Percentiles rank a stretch among this genome's conserved stretches.
Evolutionary conservation across 345 rosid species (phyloP).

Genomic region (Salix suchowensis): DNA sequence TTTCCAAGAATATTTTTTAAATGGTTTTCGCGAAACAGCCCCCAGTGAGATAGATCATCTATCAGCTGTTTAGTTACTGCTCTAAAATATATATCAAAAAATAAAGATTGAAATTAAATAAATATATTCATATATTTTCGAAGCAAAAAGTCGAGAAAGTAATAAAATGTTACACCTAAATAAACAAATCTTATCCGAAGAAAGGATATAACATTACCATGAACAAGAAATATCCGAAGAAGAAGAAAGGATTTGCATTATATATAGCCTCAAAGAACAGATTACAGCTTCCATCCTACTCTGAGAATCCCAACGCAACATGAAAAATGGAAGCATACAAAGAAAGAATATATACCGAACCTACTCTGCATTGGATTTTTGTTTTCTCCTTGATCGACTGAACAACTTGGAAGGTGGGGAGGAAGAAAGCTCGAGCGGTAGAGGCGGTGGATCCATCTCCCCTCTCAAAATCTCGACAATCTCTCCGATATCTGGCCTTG

Average conservation of each 20-base stretch:
- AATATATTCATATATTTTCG: no score
- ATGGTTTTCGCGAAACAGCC: no score
- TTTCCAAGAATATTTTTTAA: no score
- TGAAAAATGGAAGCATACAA: constrained; percentile 3
- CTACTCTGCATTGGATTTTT: constrained; percentile 47
- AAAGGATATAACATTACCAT: background rate
- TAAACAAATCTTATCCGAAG: background rate
- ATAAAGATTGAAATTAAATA: no score
- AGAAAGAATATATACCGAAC: constrained; percentile 10
- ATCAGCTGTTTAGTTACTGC: no score
- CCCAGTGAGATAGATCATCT: background rate
- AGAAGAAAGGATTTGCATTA: constrained; percentile 11
- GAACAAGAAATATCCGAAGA: background rate
- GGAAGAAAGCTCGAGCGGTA: constrained; percentile 80
- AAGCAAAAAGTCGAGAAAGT: no score
- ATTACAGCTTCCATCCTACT: background rate
- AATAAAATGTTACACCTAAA: no score
- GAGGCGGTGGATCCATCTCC: constrained; percentile 67
- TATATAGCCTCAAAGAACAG: constrained; percentile 2
- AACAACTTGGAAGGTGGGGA: constrained; percentile 72
- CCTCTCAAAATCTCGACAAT: constrained; percentile 76
- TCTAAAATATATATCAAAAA: no score
- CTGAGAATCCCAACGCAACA: background rate
- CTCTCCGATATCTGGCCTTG: constrained; percentile 79
- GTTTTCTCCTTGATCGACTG: constrained; percentile 56